Evolutionary conservation across 169 alveolate species (phyloP), one percentile per base, ranked within the genome.

Genomic region (Neospora caninum): DNA sequence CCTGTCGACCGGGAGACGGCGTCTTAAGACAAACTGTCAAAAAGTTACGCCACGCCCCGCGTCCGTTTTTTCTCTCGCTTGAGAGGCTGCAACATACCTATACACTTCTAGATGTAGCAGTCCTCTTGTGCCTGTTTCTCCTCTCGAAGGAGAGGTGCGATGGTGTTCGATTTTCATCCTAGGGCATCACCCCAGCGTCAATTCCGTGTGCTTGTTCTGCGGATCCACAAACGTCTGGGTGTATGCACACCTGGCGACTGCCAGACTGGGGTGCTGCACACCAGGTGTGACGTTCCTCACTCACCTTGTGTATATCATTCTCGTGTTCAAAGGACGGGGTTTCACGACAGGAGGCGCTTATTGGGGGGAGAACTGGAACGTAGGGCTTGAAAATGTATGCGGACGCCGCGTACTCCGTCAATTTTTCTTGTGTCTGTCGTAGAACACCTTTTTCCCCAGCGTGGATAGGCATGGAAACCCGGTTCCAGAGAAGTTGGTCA

Each of bases 171-270:
- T 20, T 13, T 49, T 49, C 58, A 49, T 49, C 6, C 42, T 18
- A 69, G 7, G 22, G 13, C 42, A 69, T 31, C 82, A 29, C 34
- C 82, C 45, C 86, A n/a, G 49, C 43, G 10, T 78, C 45, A 9
- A 7, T 70, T 38, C 45, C 86, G 45, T 10, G 39, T 38, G 9
- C 31, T 9, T 6, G 27, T 78, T n/a, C 86, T 25, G 49, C 42
- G 39, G 86, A n/a, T 78, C 31, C 86, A 16, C 45, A 16, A 2
- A 9, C 45, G 39, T n/a, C 45, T 22, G 27, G 49, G 86, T 78
- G 86, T 78, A n/a, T n/a, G 42, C 39, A 36, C 86, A 78, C 86
- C 86, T 78, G 86, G 49, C 49, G 31, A 43, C 42, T n/a, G 41
- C 43, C 39, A 64, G 73, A 29, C 73, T 27, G 73, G 73, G 73